phyloP scores from a whole-genome alignment of 306 rosid genomes.

The Medicago arabica region DNA sequence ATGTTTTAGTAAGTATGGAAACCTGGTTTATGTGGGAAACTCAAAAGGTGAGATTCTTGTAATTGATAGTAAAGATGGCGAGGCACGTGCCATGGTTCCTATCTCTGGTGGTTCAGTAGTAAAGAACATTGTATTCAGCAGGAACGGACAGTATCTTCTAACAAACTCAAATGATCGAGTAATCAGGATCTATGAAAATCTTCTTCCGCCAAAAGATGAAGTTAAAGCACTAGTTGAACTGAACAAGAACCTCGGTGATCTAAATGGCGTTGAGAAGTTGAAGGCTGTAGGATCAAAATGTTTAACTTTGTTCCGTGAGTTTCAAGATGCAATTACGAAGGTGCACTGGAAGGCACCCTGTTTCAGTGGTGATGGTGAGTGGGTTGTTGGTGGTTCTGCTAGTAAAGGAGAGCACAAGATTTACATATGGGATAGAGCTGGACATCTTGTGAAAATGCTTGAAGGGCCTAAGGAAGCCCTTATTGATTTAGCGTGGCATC shows the following conservation, averaged over 20 bases:
- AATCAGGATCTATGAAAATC: slow-evolving; percentile 89
- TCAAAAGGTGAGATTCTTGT: slow-evolving; percentile 95
- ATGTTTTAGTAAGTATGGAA: slow-evolving; percentile 84
- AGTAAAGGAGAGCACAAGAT: slow-evolving; percentile 99
- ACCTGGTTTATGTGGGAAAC: slow-evolving; percentile 88
- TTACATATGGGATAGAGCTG: slow-evolving; percentile 97
- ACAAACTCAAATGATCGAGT: slow-evolving; percentile 93
- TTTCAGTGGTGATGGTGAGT: slow-evolving; percentile 99
- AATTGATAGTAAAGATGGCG: slow-evolving; percentile 59
- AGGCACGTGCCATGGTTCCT: slow-evolving; percentile 76
- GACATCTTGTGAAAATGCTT: slow-evolving; percentile 94
- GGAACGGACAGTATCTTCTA: slow-evolving; percentile 88
- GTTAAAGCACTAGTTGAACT: slow-evolving; percentile 60
- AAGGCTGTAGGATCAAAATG: slow-evolving; percentile 82
- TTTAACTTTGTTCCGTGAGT: slow-evolving; percentile 82
- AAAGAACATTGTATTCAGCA: slow-evolving; percentile 90
- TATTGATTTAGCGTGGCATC: slow-evolving; percentile 98
- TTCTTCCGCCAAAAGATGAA: slow-evolving; percentile 77
- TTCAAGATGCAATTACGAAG: slow-evolving; percentile 96
- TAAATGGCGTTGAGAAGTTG: slow-evolving; percentile 71
- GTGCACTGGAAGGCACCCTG: slow-evolving; percentile 99
- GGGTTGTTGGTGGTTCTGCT: slow-evolving; percentile 99
- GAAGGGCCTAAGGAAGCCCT: slow-evolving; percentile 99
- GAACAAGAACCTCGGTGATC: slow-evolving; percentile 48
- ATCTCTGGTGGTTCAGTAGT: slow-evolving; percentile 81